Base-by-base conservation (phyloP, 2,329 filamentous ascomycete species). In the Venturia nashicola region DNA sequence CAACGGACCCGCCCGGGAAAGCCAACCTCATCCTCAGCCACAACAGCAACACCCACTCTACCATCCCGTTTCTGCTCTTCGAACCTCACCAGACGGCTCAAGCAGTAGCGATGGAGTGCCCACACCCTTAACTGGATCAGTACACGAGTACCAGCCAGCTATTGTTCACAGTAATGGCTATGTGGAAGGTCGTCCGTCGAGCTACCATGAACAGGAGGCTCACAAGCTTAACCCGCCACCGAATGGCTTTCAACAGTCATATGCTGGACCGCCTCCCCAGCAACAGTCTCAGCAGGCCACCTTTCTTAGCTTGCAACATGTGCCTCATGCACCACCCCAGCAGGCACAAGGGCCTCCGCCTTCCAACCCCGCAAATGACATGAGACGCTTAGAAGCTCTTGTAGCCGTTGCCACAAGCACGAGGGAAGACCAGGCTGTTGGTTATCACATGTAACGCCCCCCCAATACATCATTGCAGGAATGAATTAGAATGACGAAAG, bases 381-480 rank as follows among this genome's bases (percentile, higher is more conserved):
- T 85, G 80, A 76, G 79, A 60, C 77, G 83, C 46, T 73, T 87
- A 5, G 82, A 87, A 66, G 83, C 84, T 32, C 77, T 87, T 9
- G 84, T 87, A n/a, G 84, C 84, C 5, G 84, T 86, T 51, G 84
- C 85, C 5, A 86, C 84, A 20, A 60, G 59, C 36, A 44, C 59
- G 36, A 44, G 42, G 20, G 59, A 60, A 14, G 59, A 57, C 27
- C 51, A 57, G 51, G 51, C 51, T 36, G 51, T 57, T 36, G 32
- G 51, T 18, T 57, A 57, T 57, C 51, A 57, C 27, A 57, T 57
- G 51, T 57, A 57, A 57, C 27, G 51, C 7, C 51, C 7, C 51
- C 39, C 4, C 51, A 36, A 3, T 14, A 57, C 27, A 18, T 3
- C 14, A 11, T n/a, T 36, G 32, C 32, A n/a, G 32, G 51, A n/a